A percentile compares a stretch with the other conserved stretches of the same genome.
Evolutionary conservation across 768 basidiomycete species (phyloP).

Genomic region (Trametes cingulata): DNA sequence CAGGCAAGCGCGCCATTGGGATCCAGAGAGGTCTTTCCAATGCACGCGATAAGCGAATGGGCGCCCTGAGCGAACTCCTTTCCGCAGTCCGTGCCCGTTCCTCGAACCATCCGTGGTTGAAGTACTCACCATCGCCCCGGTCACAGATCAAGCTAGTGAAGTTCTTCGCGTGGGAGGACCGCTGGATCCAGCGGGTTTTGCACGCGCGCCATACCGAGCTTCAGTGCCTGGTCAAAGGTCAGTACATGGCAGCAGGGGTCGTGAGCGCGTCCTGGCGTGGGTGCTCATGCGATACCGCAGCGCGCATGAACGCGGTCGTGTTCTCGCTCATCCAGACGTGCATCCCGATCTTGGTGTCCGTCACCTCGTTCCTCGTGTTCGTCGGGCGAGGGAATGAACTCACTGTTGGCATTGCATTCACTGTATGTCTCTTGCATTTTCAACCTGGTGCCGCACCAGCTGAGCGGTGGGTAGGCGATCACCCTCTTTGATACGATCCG

Average conservation of each 20-base stretch:
- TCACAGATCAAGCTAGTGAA: constrained; percentile 71
- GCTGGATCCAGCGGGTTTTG: constrained; percentile 68
- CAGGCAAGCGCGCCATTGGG: constrained; percentile 59
- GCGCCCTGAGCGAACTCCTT: constrained; percentile 75
- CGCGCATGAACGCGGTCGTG: constrained; percentile 69
- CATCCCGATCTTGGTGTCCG: constrained; percentile 78
- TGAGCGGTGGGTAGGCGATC: constrained; percentile 50
- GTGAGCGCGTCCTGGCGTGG: not conserved
- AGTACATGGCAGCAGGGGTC: constrained; percentile 3
- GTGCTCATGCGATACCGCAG: constrained; percentile 33
- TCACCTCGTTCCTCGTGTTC: constrained; percentile 76
- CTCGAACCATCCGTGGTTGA: no score
- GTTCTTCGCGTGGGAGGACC: constrained; percentile 81
- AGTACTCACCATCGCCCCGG: not conserved
- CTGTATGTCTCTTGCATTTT: constrained; percentile 40
- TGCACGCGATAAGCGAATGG: constrained; percentile 79
- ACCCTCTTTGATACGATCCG: constrained; percentile 86
- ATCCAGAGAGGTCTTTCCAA: constrained; percentile 60
- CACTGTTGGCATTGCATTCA: constrained; percentile 84
- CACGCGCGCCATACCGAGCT: constrained; percentile 71
- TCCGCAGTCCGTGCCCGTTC: constrained; percentile 48
- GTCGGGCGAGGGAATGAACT: constrained; percentile 73
- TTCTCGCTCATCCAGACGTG: constrained; percentile 73
- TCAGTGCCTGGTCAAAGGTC: constrained; percentile 74
- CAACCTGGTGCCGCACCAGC: not conserved